These are phyloP conservation scores for Tripterygium wilfordii DNA, from an alignment of 177 flowering plant genomes.

Conservation along the genomic window DNA sequence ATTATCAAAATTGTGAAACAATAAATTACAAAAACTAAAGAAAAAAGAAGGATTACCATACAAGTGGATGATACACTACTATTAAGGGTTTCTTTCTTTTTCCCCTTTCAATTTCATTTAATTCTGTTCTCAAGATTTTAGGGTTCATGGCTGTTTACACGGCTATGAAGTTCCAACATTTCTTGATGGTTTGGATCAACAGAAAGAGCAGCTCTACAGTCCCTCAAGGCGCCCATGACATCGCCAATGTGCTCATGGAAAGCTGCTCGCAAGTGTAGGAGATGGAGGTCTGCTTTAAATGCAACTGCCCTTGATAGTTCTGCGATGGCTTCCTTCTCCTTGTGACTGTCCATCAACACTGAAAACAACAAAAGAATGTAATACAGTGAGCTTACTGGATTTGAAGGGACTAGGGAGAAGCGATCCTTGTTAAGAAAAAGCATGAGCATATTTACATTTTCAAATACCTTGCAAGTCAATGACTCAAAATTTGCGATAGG, in stretches of 20 bases:
- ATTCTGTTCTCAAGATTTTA: no score
- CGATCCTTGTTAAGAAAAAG: background rate
- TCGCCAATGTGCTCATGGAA: constrained; percentile 90
- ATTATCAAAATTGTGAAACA: no score
- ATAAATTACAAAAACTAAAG: no score
- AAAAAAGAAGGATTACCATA: no score
- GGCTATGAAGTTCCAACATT: constrained; percentile 88
- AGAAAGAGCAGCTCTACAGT: constrained; percentile 94
- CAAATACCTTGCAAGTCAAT: no score
- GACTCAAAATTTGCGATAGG: no score
- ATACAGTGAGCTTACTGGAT: no score
- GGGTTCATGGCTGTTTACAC: constrained; percentile 89
- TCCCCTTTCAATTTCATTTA: no score
- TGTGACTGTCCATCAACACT: constrained; percentile 96
- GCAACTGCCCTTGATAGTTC: constrained; percentile 93
- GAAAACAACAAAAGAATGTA: constrained; percentile 11
- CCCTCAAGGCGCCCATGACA: constrained; percentile 73
- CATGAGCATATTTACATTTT: no score
- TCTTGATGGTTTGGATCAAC: constrained; percentile 96
- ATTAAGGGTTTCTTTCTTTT: no score
- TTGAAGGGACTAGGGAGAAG: no score
- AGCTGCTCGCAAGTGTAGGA: constrained; percentile 88
- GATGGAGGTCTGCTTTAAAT: constrained; percentile 95
- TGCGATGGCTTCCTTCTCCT: constrained; percentile 85
- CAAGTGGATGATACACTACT: no score